Evolutionary conservation across 768 basidiomycete genomes (phyloP), one percentile per base, ranked within the genome.

Genomic region (Auricularia sp.): DNA sequence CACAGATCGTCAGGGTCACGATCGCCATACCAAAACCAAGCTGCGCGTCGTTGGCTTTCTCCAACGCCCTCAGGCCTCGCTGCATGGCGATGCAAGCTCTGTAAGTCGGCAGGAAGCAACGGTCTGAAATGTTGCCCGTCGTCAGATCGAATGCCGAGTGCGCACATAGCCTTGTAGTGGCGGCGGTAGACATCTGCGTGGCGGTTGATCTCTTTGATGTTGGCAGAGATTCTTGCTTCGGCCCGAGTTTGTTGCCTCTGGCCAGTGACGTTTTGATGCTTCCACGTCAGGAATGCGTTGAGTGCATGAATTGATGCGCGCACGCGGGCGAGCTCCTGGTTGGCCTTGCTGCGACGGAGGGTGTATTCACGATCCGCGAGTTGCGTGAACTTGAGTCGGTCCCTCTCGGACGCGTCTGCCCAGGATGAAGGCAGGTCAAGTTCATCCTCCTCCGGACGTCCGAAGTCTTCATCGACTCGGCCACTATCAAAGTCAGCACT

Each of bases 1-100:
- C 37, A 45, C 0, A 66, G 61, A 24, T 69, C 65, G 1, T 70
- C 71, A 2, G 47, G 16, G 21, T 51, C 47, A 18, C 47, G 47
- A 51, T 51, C 47, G 14, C 47, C 47, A 5, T 5, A 8, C 47
- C 47, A 51, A 16, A 51, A 51, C 47, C 47, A 51, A 51, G 47
- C 16, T 16, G 14, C 16, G 18, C 16, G 42, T 51, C 37, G 37
- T 39, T 6, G 7, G 37, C 37, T 13, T 13, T 39, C 37, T 7
- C 37, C 37, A 6, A 39, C 37, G 37, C 37, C 37, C 37, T 6
- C 7, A 39, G 6, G 37, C 7, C 6, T 6, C 1, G 6, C 37
- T 39, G 37, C 37, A 7, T 39, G 37, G 24, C 24, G 24, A 24
- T 39, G 37, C 37, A 39, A 39, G 37, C 13, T 39, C 37, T 39